These are phyloP conservation scores for Dacryopinax spathularia DNA, from an alignment of 768 basidiomycete genomes.

Conservation along the genomic window DNA sequence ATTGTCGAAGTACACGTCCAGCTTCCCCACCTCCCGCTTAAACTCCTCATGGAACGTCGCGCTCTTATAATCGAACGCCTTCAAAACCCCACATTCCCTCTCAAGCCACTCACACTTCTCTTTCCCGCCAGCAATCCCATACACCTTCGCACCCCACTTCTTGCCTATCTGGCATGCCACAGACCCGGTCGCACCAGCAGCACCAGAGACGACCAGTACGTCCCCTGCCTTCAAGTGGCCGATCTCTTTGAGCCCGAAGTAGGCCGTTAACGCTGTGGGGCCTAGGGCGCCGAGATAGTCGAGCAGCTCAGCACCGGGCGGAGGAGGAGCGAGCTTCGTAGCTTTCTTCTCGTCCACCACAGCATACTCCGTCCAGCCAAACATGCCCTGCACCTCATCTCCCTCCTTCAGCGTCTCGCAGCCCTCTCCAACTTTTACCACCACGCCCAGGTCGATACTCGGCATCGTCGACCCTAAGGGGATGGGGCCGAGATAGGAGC, in stretches of 20 bases:
- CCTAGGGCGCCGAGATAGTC: constrained; percentile 79
- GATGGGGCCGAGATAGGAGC: constrained; percentile 60
- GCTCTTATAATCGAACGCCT: constrained; percentile 79
- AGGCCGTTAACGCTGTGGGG: constrained; percentile 63
- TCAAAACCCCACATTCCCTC: constrained; percentile 67
- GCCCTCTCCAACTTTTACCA: constrained; percentile 33
- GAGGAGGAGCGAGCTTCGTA: constrained; percentile 31
- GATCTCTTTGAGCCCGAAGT: constrained; percentile 74
- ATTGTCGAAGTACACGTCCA: constrained; percentile 81
- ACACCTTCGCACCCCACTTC: constrained; percentile 54
- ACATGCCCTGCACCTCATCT: constrained; percentile 17
- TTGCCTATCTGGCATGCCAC: constrained; percentile 76
- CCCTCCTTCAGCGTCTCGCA: constrained; percentile 46
- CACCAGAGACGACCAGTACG: constrained; percentile 73
- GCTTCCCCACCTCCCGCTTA: constrained; percentile 50
- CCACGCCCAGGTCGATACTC: constrained; percentile 47
- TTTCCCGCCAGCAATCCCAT: constrained; percentile 70
- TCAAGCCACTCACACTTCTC: constrained; percentile 83
- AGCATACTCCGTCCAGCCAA: constrained; percentile 70
- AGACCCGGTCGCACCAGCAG: constrained; percentile 78
- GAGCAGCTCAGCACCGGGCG: constrained; percentile 45
- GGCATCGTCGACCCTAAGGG: constrained; percentile 60
- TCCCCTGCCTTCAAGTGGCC: constrained; percentile 73
- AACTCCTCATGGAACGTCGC: constrained; percentile 55
- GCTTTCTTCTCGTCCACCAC: constrained; percentile 41